Conservation (phyloP, 441 rosid species). For the Jatropha podagrica region DNA sequence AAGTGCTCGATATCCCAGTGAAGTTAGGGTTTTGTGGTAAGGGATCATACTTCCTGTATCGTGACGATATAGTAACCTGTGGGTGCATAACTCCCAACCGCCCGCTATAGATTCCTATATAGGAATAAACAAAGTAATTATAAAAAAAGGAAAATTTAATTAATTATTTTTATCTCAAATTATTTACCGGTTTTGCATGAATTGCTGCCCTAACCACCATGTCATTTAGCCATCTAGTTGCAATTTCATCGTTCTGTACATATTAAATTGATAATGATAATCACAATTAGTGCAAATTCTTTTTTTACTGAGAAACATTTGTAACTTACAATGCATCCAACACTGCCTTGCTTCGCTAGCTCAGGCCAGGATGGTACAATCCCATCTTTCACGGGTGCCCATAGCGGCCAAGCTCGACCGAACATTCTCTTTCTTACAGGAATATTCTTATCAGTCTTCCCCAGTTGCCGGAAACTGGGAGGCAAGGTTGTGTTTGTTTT, state of each 20-base stretch:
- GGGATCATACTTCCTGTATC: slow-evolving; percentile 51
- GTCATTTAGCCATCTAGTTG: slow-evolving; percentile 51
- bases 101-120: slow-evolving; percentile 34
- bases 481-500: slow-evolving; percentile 37
- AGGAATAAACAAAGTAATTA: not conserved
- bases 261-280: not conserved
- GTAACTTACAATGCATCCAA: slow-evolving; percentile 41
- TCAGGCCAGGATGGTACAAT: slow-evolving; percentile 35
- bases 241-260: slow-evolving; percentile 48
- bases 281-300: not conserved
- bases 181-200: slow-evolving; percentile 44
- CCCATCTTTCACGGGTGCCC: slow-evolving; percentile 40
- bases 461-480: slow-evolving; percentile 45
- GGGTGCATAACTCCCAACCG: slow-evolving; percentile 51
- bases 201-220: slow-evolving; percentile 47
- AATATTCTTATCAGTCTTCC: slow-evolving; percentile 23
- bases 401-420: slow-evolving; percentile 65
- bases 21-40: slow-evolving; percentile 44
- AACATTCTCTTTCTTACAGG: slow-evolving; percentile 52
- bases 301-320: no score
- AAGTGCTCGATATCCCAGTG: slow-evolving; percentile 50
- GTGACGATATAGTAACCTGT: slow-evolving; percentile 13
- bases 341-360: slow-evolving; percentile 17
- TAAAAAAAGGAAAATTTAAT: not conserved
- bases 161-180: not conserved